phyloP scores from a whole-genome alignment of 2,329 filamentous ascomycete genomes.

The Taxawa tesnikishii region DNA sequence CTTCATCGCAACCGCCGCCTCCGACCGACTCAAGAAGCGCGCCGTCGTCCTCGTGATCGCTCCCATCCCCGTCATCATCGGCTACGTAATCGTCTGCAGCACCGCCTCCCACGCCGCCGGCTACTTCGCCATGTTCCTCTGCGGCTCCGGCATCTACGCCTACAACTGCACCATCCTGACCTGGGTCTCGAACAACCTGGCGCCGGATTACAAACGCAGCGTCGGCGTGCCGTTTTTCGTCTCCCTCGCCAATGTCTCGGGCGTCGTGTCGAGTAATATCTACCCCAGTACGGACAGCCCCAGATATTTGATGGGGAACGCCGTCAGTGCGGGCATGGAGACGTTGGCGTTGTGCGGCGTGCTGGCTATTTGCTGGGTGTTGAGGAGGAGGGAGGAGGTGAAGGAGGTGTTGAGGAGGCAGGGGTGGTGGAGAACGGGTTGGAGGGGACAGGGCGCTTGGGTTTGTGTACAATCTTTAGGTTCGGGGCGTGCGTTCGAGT shows the following conservation, averaged over 20 bases:
- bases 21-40: conserved; percentile 13
- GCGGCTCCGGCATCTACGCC: conserved; percentile 15
- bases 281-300: conserved; percentile 16
- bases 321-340: conserved; percentile 12
- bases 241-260: conserved; percentile 19
- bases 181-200: conserved; percentile 21
- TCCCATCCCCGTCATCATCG: conserved; percentile 17
- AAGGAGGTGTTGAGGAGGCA: conserved; percentile 16
- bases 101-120: conserved; percentile 12
- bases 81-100: conserved; percentile 21
- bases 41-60: conserved; percentile 17
- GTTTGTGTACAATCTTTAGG: conserved; percentile 10
- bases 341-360: conserved; percentile 12
- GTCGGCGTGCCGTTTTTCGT: conserved; percentile 18
- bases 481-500: no score
- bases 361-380: conserved; percentile 12
- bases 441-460: conserved; percentile 6
- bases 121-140: conserved; percentile 16
- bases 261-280: conserved; percentile 18
- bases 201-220: conserved; percentile 20
- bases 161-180: conserved; percentile 14
- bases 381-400: conserved; percentile 13
- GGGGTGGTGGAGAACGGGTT: conserved; percentile 8
- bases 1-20: conserved; percentile 3
- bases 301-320: conserved; percentile 17